phyloP scores from a whole-genome alignment of 108 stramenopile genomes.

The Fistulifera pelliculosa region DNA sequence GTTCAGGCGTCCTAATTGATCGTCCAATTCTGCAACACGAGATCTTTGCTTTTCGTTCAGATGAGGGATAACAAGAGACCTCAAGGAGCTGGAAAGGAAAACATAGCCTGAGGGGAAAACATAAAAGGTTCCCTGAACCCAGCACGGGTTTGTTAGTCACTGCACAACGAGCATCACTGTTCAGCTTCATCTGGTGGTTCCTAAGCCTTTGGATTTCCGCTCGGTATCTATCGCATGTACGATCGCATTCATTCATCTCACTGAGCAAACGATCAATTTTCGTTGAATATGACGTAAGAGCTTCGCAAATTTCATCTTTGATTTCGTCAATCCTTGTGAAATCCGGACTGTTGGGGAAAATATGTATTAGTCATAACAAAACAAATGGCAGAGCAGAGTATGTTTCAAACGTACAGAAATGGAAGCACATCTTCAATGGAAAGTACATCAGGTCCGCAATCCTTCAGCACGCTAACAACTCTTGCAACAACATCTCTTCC shows the following conservation, averaged over 20 bases:
- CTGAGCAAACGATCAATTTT: conserved; percentile 77
- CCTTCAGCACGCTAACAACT: conserved; percentile 71
- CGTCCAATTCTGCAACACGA: conserved; percentile 53
- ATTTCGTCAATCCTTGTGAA: conserved; percentile 85
- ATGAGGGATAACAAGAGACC: conserved; percentile 52
- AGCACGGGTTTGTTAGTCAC: conserved; percentile 64
- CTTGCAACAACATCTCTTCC: conserved; percentile 77
- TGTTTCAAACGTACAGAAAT: conserved; percentile 25
- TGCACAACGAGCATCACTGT: conserved; percentile 66
- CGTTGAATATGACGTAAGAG: conserved; percentile 74
- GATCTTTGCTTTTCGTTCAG: conserved; percentile 55
- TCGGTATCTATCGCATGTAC: conserved; percentile 58
- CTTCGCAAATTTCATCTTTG: conserved; percentile 84
- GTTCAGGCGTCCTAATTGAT: conserved; percentile 22
- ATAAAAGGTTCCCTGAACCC: conserved; percentile 62
- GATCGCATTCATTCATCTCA: conserved; percentile 83
- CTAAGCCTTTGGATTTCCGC: conserved; percentile 57
- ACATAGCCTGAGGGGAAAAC: conserved; percentile 84
- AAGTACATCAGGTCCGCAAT: conserved; percentile 81
- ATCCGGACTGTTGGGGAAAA: conserved; percentile 35
- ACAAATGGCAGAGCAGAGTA: neutral
- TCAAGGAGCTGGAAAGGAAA: conserved; percentile 60
- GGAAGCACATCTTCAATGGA: conserved; percentile 82
- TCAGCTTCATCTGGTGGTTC: conserved; percentile 47
- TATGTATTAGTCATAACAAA: conserved; percentile 23